Evolutionary conservation across 1,284 basidiomycete genomes (phyloP).

Genomic region (Volvariella surrecta): DNA sequence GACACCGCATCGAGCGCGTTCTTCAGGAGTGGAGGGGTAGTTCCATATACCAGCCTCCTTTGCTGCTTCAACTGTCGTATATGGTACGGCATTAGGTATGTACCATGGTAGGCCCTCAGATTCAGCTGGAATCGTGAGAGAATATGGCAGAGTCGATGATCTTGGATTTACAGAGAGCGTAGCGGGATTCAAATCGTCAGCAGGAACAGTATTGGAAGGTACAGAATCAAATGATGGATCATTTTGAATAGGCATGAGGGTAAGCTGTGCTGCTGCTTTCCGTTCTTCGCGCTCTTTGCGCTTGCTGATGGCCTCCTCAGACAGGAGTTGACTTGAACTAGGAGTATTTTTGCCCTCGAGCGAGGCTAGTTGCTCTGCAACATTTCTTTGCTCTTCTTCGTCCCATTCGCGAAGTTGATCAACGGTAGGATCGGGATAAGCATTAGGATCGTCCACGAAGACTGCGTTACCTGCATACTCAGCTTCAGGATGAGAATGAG

Average conservation of each 20-base stretch:
- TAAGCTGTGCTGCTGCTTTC: conserved; percentile 19
- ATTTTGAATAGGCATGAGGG: conserved; percentile 12
- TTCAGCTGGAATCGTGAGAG: conserved; percentile 52
- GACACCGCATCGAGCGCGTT: conserved; percentile 71
- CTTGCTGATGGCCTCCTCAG: conserved; percentile 58
- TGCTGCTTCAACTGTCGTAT: conserved; percentile 53
- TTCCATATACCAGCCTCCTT: conserved; percentile 65
- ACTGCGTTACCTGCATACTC: conserved; percentile 56
- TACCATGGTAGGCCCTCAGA: conserved; percentile 63
- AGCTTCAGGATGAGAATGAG: conserved; percentile 4
- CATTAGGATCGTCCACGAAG: conserved; percentile 65
- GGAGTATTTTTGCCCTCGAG: conserved; percentile 35
- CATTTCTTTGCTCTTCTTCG: conserved; percentile 33
- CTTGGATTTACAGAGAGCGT: conserved; percentile 6
- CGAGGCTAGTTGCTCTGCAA: conserved; percentile 37
- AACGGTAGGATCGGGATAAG: conserved; percentile 51
- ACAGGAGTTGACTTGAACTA: conserved; percentile 37
- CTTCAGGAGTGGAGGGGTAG: conserved; percentile 57
- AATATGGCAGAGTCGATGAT: conserved; percentile 28
- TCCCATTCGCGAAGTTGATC: conserved; percentile 51
- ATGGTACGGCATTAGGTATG: conserved; percentile 27
- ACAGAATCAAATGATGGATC: conserved; percentile 15
- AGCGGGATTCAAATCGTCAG: conserved; percentile 8
- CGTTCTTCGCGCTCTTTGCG: conserved; percentile 63
- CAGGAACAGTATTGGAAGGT: conserved; percentile 8